A percentile compares a stretch with the other conserved stretches of the same genome.
Conservation (phyloP, 768 basidiomycete genomes). For the Rhodotorula toruloides region DNA sequence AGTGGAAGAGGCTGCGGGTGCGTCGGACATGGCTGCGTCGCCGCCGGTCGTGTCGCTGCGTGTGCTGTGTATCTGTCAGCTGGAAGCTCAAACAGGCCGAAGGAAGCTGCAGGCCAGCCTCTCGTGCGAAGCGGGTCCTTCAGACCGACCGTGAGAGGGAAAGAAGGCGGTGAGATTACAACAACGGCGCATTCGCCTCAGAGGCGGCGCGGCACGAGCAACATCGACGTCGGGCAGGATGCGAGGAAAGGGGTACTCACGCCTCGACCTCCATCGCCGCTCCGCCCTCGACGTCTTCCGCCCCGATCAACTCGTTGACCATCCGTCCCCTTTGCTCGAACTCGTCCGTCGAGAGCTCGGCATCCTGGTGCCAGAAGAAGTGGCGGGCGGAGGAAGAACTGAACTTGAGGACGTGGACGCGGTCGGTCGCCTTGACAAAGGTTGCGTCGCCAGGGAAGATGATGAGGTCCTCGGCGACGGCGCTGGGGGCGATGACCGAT, state of each 20-base stretch:
- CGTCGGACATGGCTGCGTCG: not conserved
- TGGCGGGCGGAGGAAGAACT: conserved; percentile 33
- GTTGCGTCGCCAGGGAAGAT: conserved; percentile 42
- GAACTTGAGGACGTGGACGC: conserved; percentile 42
- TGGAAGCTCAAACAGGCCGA: not conserved
- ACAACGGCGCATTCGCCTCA: not conserved
- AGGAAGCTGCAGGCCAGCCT: not conserved
- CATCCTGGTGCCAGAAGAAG: conserved; percentile 43
- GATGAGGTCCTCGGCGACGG: conserved; percentile 37
- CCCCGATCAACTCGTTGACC: conserved; percentile 41
- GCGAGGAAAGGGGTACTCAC: conserved; percentile 9
- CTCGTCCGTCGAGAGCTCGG: conserved; percentile 8
- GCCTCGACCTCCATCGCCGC: conserved; percentile 24
- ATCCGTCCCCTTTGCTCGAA: not conserved
- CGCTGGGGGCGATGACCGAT: not conserved
- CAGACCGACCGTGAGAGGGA: not conserved
- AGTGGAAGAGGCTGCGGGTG: not conserved
- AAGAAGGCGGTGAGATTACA: not conserved
- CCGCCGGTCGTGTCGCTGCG: not conserved
- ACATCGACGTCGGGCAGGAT: not conserved
- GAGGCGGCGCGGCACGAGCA: not conserved
- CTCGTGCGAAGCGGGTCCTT: not conserved
- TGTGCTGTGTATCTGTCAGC: not conserved
- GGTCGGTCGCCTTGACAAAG: conserved; percentile 12
- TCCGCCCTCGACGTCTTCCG: not conserved